Conservation (phyloP, 2,329 filamentous ascomycete species). For the Pyrenophora teres region DNA sequence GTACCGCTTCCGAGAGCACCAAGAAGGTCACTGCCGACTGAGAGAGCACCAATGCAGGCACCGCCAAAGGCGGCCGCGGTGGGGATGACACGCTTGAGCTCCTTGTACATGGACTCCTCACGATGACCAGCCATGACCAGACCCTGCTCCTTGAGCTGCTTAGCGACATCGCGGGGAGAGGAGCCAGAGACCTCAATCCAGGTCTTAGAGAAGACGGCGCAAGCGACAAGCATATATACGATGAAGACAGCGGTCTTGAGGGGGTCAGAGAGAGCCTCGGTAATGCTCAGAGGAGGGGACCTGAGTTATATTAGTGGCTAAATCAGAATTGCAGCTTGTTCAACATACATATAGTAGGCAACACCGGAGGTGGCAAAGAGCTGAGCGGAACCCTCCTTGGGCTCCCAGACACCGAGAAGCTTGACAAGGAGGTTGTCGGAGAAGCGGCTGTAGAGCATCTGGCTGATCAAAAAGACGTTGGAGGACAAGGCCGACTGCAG, state of each 20-base stretch:
- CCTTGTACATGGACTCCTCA: slow-evolving; percentile 99
- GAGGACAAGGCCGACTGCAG: slow-evolving; percentile 97
- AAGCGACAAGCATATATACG: slow-evolving; percentile 96
- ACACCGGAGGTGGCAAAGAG: slow-evolving; percentile 91
- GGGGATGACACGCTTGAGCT: slow-evolving; percentile 98
- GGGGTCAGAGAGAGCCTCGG: slow-evolving; percentile 92
- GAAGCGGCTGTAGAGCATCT: slow-evolving; percentile 99
- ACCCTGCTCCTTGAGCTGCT: slow-evolving; percentile 99
- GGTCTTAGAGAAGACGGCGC: slow-evolving; percentile 98
- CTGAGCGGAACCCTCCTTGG: slow-evolving; percentile 93
- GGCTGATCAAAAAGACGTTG: slow-evolving; percentile 98
- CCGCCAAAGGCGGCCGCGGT: slow-evolving; percentile 97
- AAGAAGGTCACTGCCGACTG: slow-evolving; percentile 91
- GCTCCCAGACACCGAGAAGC: slow-evolving; percentile 98
- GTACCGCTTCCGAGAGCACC: slow-evolving; percentile 95
- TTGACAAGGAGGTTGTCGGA: slow-evolving; percentile 98
- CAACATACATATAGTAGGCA: slow-evolving; percentile 87
- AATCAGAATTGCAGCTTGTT: background rate
- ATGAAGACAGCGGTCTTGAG: slow-evolving; percentile 97
- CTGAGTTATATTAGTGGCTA: slow-evolving; percentile 28
- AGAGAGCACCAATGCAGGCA: slow-evolving; percentile 97
- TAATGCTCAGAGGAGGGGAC: slow-evolving; percentile 95
- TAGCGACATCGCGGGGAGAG: slow-evolving; percentile 95
- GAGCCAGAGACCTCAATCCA: slow-evolving; percentile 99
- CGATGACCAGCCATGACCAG: slow-evolving; percentile 99